Evolutionary conservation across 331 rosid species (phyloP).

Genomic region (Malus hybrid): DNA sequence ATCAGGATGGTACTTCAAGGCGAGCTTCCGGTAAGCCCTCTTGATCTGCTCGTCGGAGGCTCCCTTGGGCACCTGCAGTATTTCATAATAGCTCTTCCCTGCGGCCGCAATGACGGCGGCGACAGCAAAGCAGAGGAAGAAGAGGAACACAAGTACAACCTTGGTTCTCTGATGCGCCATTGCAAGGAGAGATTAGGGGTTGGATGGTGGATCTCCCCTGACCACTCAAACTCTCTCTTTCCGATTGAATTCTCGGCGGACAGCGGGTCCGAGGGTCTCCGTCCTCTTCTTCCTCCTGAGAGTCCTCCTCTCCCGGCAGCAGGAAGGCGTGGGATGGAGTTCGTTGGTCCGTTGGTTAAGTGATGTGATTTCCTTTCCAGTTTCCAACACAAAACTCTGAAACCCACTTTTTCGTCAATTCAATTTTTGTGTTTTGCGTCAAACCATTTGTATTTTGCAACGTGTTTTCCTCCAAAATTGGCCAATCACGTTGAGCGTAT

Average conservation of each 20-base stretch:
- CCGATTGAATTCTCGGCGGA: background rate
- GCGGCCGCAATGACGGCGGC: constrained; percentile 45
- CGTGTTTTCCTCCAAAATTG: constrained; percentile 44
- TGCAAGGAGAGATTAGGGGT: background rate
- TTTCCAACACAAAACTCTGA: background rate
- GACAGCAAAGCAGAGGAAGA: constrained; percentile 54
- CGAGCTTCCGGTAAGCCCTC: constrained; percentile 91
- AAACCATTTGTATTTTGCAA: constrained; percentile 13
- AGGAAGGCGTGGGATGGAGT: background rate
- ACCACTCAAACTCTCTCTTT: background rate
- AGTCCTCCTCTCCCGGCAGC: background rate
- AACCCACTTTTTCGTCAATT: background rate
- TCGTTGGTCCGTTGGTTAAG: background rate
- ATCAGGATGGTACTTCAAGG: constrained; percentile 96
- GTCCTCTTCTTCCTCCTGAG: background rate
- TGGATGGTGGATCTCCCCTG: background rate
- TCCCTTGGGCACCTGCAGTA: constrained; percentile 74
- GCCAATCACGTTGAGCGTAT: constrained; percentile 44
- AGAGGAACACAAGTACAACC: constrained; percentile 39
- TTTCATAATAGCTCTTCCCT: constrained; percentile 83
- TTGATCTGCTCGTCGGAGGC: constrained; percentile 95
- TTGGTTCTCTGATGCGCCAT: constrained; percentile 74
- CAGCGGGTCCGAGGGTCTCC: background rate
- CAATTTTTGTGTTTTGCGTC: background rate
- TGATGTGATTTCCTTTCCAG: background rate